Conservation (phyloP, 2,329 filamentous ascomycete genomes). For the Furcasterigmium sp. region DNA sequence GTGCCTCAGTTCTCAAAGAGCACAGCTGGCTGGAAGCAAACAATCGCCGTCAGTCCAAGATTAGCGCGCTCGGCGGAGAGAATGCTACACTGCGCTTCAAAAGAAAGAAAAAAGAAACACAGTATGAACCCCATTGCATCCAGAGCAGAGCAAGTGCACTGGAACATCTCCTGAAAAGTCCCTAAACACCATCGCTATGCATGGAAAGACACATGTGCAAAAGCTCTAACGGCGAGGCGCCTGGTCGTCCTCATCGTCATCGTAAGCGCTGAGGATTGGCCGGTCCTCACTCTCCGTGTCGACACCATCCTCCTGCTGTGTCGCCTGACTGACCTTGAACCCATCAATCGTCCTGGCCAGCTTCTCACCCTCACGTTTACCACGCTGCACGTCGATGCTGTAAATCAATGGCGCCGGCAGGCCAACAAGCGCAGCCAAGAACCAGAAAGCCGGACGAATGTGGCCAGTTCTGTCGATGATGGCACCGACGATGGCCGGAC, state of each 20-base stretch:
- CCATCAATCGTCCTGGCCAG: constrained; percentile 57
- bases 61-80: too few relatives aligned
- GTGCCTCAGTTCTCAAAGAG: too few relatives aligned
- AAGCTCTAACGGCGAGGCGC: constrained; percentile 1
- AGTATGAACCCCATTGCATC: too few relatives aligned
- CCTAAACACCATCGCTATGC: constrained; percentile 21
- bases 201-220: constrained; percentile 3
- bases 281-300: constrained; percentile 22
- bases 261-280: constrained; percentile 27
- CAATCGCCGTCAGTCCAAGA: too few relatives aligned
- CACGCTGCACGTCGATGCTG: constrained; percentile 77
- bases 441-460: constrained; percentile 86
- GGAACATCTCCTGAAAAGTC: too few relatives aligned
- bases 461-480: constrained; percentile 83
- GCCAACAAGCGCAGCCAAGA: constrained; percentile 78
- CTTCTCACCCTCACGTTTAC: constrained; percentile 61
- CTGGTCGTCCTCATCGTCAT: constrained; percentile 20
- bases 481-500: constrained; percentile 85
- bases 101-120: too few relatives aligned
- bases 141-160: too few relatives aligned
- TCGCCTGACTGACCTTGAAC: constrained; percentile 26
- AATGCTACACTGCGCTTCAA: too few relatives aligned
- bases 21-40: too few relatives aligned
- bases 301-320: constrained; percentile 13
- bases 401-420: constrained; percentile 80